Evolutionary conservation across 2,329 filamentous ascomycete species (phyloP).

Genomic region (Fusarium compactum): DNA sequence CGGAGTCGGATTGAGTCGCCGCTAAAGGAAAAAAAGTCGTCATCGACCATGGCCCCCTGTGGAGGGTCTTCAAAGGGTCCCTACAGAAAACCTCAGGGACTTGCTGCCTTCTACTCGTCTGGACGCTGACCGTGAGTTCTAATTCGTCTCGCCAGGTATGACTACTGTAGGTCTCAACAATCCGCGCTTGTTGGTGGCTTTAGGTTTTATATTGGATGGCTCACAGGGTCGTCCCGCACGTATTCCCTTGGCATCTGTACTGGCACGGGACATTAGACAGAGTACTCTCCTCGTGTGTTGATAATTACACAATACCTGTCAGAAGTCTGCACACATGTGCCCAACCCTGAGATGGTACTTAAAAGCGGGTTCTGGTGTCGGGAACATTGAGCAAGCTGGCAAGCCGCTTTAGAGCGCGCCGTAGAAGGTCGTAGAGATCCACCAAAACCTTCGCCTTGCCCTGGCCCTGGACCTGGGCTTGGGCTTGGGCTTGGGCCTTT

Average conservation of each 20-base stretch:
- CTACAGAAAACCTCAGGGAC: slow-evolving; percentile 23
- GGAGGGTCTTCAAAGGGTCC: slow-evolving; percentile 26
- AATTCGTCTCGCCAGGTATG: background rate
- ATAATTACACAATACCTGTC: slow-evolving; percentile 23
- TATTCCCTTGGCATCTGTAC: slow-evolving; percentile 26
- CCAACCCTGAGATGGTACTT: slow-evolving; percentile 17
- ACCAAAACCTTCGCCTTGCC: slow-evolving; percentile 24
- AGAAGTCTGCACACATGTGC: slow-evolving; percentile 19
- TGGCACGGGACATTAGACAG: slow-evolving; percentile 3
- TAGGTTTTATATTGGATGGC: background rate
- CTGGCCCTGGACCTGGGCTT: slow-evolving; percentile 14
- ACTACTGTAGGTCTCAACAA: slow-evolving; percentile 9
- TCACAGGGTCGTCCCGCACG: slow-evolving; percentile 33
- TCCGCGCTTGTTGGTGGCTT: slow-evolving; percentile 10
- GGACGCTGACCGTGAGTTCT: background rate
- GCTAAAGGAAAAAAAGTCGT: slow-evolving; percentile 17
- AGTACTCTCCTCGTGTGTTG: slow-evolving; percentile 8
- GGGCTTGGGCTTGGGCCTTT: background rate
- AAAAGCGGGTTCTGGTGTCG: slow-evolving; percentile 17
- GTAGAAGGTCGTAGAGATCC: slow-evolving; percentile 28
- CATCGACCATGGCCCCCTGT: slow-evolving; percentile 20
- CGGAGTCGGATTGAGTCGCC: slow-evolving; percentile 31
- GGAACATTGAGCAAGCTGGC: slow-evolving; percentile 6
- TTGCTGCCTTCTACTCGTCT: background rate
- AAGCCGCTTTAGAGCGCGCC: slow-evolving; percentile 17